Evolutionary conservation across 805 yeast species (phyloP), one percentile per base, ranked within the genome.

Genomic region (Candida parachauliodes): DNA sequence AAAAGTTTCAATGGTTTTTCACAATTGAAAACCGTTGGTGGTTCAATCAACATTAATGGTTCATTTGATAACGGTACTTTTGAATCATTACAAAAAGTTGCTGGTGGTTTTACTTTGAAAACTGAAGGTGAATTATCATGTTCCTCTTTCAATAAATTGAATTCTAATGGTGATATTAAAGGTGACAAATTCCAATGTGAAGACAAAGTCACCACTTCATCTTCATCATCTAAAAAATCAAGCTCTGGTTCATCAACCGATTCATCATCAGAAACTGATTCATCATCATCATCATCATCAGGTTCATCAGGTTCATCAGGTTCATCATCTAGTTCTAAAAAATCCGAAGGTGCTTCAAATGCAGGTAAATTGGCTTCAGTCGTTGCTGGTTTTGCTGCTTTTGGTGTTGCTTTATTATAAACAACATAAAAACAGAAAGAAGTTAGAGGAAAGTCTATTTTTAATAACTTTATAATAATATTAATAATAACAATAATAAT

Each of bases 91-190:
- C 71, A 65, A 53, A 77, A 83, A 56, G 95, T 93, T 55, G 78
- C 79, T 61, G 98, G 98, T 78, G 96, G 95, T 65, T 94, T 89
- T 69, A 69, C 70, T 57, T 74, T 93, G 58, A 83, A 82, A 60
- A 75, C 96, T 44, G 52, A 51, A 38, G 83, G 86, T 60, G 82
- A 83, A 55, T 80, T 87, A 68, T 79, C 88, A 68, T 93, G 98
- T 79, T 62, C 73, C 45, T 70, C 74, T 39, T 87, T 89, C 72
- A 76, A 83, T 63, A 55, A 64, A 39, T 76, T 87, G 60, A 81
- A 86, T 76, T 64, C 70, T 57, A 73, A 75, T 54, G 94, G 95
- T 68, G 85, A 76, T 61, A 81, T 93, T 65, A 88, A 81, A 71
- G 98, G 98, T 78, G 88, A 87, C 73, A 72, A 79, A 54, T 89